These are phyloP conservation scores for Solanum peruvianum DNA, from an alignment of 257 asterid genomes.

Conservation along the genomic window DNA sequence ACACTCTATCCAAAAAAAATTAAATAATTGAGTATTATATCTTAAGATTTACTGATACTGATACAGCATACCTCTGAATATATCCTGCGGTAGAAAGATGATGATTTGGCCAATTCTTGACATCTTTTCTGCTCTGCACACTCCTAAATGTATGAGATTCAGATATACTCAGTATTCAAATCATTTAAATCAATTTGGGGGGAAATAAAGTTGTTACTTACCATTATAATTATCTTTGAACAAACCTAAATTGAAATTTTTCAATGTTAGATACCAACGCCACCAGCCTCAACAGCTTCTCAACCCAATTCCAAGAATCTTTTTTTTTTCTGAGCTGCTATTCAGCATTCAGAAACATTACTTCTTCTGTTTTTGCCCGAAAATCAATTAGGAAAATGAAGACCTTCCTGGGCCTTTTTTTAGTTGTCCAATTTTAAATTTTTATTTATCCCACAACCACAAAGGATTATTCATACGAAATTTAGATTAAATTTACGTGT, in stretches of 20 bases:
- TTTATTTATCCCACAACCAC: too few relatives aligned
- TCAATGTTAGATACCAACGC: background rate
- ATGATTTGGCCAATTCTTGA: conserved; percentile 26
- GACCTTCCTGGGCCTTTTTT: too few relatives aligned
- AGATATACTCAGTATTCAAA: background rate
- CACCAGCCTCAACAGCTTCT: background rate
- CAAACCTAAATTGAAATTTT: background rate
- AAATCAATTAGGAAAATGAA: background rate
- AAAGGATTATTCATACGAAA: too few relatives aligned
- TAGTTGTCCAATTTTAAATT: too few relatives aligned
- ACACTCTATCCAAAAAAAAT: background rate
- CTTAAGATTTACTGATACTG: background rate
- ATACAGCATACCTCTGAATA: conserved; percentile 46
- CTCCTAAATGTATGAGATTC: conserved; percentile 13
- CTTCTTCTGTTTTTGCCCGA: background rate
- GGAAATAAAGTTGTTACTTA: background rate
- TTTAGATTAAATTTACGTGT: too few relatives aligned
- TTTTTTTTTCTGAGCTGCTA: background rate
- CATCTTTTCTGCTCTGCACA: conserved; percentile 14
- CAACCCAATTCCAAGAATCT: background rate
- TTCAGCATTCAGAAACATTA: background rate
- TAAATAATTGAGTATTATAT: background rate
- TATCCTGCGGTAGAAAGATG: conserved; percentile 50
- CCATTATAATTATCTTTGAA: background rate
- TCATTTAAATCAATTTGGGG: background rate